phyloP scores from a whole-genome alignment of 495 filamentous ascomycete species.

The Talaromyces adpressus region DNA sequence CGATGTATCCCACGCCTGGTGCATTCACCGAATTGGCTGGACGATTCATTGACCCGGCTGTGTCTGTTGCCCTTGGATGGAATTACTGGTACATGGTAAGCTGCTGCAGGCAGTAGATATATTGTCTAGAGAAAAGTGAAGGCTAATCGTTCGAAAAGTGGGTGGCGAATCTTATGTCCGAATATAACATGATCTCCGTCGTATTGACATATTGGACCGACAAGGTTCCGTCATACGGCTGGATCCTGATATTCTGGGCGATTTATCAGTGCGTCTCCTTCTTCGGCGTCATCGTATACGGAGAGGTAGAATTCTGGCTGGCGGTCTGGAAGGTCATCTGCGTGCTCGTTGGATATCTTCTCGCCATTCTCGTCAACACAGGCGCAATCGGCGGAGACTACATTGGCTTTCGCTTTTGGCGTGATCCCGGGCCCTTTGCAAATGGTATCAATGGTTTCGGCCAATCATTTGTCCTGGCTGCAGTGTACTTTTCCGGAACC shows the following conservation, averaged over 20 bases:
- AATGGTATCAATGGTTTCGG: constrained; percentile 62
- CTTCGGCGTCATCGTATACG: constrained; percentile 44
- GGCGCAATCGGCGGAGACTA: constrained; percentile 49
- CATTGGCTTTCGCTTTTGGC: constrained; percentile 57
- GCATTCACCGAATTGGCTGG: constrained; percentile 39
- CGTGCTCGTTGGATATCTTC: constrained; percentile 27
- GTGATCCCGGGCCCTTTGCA: constrained; percentile 50
- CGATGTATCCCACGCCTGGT: constrained; percentile 50
- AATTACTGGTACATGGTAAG: constrained; percentile 30
- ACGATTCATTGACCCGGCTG: constrained; percentile 41
- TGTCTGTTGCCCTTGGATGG: constrained; percentile 45
- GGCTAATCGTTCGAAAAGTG: neutral
- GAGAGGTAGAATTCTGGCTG: constrained; percentile 46
- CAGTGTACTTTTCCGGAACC: constrained; percentile 53
- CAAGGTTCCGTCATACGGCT: constrained; percentile 34
- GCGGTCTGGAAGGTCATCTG: constrained; percentile 42
- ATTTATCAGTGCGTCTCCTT: constrained; percentile 37
- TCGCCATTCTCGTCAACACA: constrained; percentile 41
- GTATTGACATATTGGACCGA: constrained; percentile 53
- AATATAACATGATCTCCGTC: constrained; percentile 20
- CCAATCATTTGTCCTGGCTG: constrained; percentile 34
- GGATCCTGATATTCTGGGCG: constrained; percentile 40
- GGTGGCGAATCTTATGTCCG: constrained; percentile 4
- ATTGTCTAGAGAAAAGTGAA: neutral
- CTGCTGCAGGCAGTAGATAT: too few relatives aligned